Base-by-base conservation (phyloP, 139 green algal genomes). In the Chlorella sp. region DNA sequence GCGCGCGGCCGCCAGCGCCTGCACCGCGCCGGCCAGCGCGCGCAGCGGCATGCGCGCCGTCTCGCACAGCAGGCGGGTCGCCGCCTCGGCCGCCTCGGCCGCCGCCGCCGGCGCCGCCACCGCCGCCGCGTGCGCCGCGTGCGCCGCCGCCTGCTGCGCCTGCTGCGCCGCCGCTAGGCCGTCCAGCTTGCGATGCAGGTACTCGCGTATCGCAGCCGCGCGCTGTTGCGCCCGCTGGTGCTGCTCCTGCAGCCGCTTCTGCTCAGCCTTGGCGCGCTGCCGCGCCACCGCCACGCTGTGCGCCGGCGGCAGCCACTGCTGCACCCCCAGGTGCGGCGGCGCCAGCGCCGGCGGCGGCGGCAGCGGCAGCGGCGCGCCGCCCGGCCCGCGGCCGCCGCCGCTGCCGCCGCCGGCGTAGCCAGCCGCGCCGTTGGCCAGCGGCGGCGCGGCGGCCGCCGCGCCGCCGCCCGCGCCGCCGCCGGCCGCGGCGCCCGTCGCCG, bases 201-300 rank as follows among this genome's bases (percentile, higher is more conserved):
- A n/a, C n/a, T n/a, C n/a, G n/a, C 56, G 21, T 14, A 63, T 25
- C 56, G 29, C 41, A 11, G 68, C 27, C 5, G 68, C 68, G 4
- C 68, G 68, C 68, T 65, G 51, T 36, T 65, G 51, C 14, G 68
- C 68, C 9, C 68, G 68, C 25, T 25, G 41, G 36, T 42, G 51
- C 51, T 61, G 46, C 51, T 59, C 68, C 51, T 33, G 41, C 51
- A 63, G 68, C 68, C 68, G 51, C 68, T 74, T 74, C 46, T 74
- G 68, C 68, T 74, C 68, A 19, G 68, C 68, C 33, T 59, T 63
- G 25, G 50, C 36, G 50, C 38, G 36, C 46, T 74, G 63, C 63
- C 53, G 51, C 41, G 51, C 53, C 27, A 70, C 41, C 63, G 51
- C 41, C n/a, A 41, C 63, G 27, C 41, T 70, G 63, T 70, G 63